Percentiles rank a stretch among this genome's conserved stretches.
phyloP scores from a whole-genome alignment of 192 early-diverging fungal species.

The Glomus cerebriforme region DNA sequence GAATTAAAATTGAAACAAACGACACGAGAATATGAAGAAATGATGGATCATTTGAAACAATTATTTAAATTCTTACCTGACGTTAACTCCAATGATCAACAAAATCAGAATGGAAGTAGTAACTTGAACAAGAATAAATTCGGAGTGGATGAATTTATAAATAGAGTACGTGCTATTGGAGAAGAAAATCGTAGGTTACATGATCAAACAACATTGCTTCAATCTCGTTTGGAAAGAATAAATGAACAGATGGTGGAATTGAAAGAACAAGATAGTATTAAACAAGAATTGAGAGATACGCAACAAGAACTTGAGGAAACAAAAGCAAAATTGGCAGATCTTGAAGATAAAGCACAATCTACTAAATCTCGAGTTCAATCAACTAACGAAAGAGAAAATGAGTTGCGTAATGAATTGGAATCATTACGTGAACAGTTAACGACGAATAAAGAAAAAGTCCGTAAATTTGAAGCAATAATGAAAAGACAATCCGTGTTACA shows the following conservation, averaged over 20 bases:
- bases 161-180: not conserved
- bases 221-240: constrained; percentile 1
- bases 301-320: constrained; percentile 39
- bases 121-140: constrained; percentile 4
- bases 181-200: constrained; percentile 30
- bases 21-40: constrained; percentile 15
- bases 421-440: constrained; percentile 34
- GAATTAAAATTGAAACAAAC: constrained; percentile 13
- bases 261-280: constrained; percentile 14
- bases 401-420: constrained; percentile 37
- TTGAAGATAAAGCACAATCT: constrained; percentile 39
- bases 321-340: constrained; percentile 34
- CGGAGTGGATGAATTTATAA: constrained; percentile 24
- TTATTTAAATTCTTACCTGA: constrained; percentile 3
- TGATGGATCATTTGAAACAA: constrained; percentile 4
- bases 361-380: constrained; percentile 25
- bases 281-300: constrained; percentile 6
- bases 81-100: not conserved
- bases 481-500: constrained; percentile 44
- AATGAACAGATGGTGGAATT: not conserved
- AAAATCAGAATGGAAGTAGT: not conserved
- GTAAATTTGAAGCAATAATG: constrained; percentile 43
- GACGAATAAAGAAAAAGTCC: constrained; percentile 33
- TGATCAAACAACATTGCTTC: constrained; percentile 20
- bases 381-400: constrained; percentile 30